Percentiles rank a stretch among this genome's conserved stretches.
Evolutionary conservation across 78 protist genomes (phyloP).

Genomic region (Speleostelium caveatum): DNA sequence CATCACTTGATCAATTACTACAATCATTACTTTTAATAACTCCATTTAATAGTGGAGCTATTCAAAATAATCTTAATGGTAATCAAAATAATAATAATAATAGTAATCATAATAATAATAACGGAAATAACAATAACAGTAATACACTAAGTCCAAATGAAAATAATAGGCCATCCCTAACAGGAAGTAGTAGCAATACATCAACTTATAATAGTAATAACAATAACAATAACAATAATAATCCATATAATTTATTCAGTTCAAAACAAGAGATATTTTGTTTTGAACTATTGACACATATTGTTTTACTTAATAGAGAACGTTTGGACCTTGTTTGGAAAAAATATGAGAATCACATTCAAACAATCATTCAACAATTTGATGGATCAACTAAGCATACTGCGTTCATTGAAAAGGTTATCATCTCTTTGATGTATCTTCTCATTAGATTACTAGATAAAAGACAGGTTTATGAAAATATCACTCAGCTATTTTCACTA

Average conservation of each 20-base stretch:
- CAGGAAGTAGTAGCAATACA: no score
- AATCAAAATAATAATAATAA: not conserved
- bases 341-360: conserved; percentile 16
- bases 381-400: not conserved
- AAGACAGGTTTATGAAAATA: not conserved
- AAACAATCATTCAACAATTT: conserved; percentile 15
- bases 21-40: not conserved
- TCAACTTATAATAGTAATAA: no score
- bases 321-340: conserved; percentile 24
- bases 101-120: not conserved
- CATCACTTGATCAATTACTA: conserved; percentile 58
- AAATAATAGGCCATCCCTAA: not conserved
- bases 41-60: not conserved
- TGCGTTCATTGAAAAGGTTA: conserved; percentile 24
- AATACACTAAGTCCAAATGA: not conserved
- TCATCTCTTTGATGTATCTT: conserved; percentile 47
- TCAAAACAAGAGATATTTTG: conserved; percentile 56
- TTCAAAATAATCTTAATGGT: not conserved
- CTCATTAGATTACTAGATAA: conserved; percentile 24
- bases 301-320: conserved; percentile 36
- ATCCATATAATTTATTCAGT: not conserved
- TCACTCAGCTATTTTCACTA: not conserved
- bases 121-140: not conserved
- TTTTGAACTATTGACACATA: conserved; percentile 66
- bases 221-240: not conserved